Conservation (phyloP, 2,329 filamentous ascomycete genomes). For the Aspergillus sp. region DNA sequence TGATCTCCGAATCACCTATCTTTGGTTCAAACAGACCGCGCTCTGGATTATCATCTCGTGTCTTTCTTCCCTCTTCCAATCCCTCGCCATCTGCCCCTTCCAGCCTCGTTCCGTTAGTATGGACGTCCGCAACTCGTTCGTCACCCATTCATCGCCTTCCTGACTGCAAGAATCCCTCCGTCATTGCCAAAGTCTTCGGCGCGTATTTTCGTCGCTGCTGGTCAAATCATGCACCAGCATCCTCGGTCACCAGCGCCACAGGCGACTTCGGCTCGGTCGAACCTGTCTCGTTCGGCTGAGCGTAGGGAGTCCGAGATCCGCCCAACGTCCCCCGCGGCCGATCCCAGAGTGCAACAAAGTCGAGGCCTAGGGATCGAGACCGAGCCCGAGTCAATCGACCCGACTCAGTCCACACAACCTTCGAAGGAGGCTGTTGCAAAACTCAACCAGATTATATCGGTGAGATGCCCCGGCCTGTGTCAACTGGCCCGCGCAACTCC, state of each 20-base stretch:
- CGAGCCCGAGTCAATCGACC: conserved; percentile 41
- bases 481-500: not conserved
- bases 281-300: conserved; percentile 70
- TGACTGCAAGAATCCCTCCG: conserved; percentile 25
- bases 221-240: conserved; percentile 83
- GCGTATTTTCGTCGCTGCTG: not conserved
- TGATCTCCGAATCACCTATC: not conserved
- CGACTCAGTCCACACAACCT: conserved; percentile 47
- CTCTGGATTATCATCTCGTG: conserved; percentile 3
- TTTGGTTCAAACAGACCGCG: not conserved
- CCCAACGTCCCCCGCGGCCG: conserved; percentile 53
- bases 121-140: conserved; percentile 31
- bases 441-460: conserved; percentile 91
- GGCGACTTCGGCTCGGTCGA: conserved; percentile 69
- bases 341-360: conserved; percentile 49
- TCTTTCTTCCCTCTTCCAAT: conserved; percentile 5
- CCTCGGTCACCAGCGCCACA: conserved; percentile 70
- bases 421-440: conserved; percentile 70
- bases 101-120: conserved; percentile 35
- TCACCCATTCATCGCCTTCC: conserved; percentile 31
- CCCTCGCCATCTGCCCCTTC: conserved; percentile 7
- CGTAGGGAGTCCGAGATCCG: conserved; percentile 63
- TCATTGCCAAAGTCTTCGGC: conserved; percentile 1
- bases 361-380: conserved; percentile 51
- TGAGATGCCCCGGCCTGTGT: conserved; percentile 39